Base-by-base conservation (phyloP, 2,329 filamentous ascomycete genomes). In the Juglanconis sp. region DNA sequence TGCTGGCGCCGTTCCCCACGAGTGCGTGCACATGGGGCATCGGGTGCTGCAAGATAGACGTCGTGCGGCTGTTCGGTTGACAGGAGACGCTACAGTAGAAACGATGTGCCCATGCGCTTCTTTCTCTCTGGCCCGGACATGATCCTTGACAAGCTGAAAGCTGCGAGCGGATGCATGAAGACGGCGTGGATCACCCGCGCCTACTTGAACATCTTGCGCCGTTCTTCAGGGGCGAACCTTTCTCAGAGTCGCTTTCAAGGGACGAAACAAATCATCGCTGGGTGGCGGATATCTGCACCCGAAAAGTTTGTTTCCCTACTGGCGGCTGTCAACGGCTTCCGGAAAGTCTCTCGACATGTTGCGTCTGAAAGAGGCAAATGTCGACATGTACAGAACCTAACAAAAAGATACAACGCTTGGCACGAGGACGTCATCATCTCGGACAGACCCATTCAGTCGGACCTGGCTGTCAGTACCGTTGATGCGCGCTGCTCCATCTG, bases 81-180 rank as follows among this genome's bases (percentile, higher is more conserved):
- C 40, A 47, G 31, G n/a, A 55, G 44, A 24, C 44, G 44, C 17
- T 47, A 47, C 17, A 30, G 17, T 30, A 11, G 44, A 8, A 47
- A 11, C 44, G 17, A 47, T 7, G n/a, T 17, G 17, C 10, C 6
- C 17, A 17, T 53, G 48, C 44, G 46, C 44, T 34, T 8, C 46
- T 48, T 30, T 5, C 4, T 13, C 7, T 54, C 40, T 52, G 48
- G 38, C 54, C 49, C 35, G 38, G 47, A 50, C 49, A 31, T 52
- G 54, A 63, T 63, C 61, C 61, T 56, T 61, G 61, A 49, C 58
- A 44, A 63, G 61, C 61, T 63, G 61, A 63, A 63, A 58, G 58
- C 54, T 44, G 44, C 48, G 35, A 38, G 51, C 47, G 48, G 11
- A 49, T 36, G 57, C 58, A 63, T 56, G 54, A 55, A 52, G 52